These are phyloP conservation scores for Aspergillus leporis DNA, from an alignment of 495 filamentous ascomycete species.

Conservation along the genomic window DNA sequence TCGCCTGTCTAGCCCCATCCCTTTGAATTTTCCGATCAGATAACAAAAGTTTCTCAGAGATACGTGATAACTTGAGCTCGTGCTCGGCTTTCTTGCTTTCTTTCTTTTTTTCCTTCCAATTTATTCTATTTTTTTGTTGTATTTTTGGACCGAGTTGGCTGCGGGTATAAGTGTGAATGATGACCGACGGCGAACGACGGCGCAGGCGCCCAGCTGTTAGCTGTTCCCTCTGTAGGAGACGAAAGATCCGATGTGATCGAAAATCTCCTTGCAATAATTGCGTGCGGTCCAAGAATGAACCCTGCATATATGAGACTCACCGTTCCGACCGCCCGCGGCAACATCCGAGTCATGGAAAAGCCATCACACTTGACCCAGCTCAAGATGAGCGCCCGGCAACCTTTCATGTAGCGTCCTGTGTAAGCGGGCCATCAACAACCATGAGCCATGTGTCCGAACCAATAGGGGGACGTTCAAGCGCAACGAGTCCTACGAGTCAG, in stretches of 20 bases:
- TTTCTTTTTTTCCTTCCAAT: no score
- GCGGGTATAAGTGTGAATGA: slow-evolving; percentile 8
- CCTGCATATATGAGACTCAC: slow-evolving; percentile 42
- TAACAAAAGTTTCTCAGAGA: background rate
- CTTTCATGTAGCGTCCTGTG: background rate
- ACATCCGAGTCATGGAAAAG: slow-evolving; percentile 10
- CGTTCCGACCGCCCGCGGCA: slow-evolving; percentile 15
- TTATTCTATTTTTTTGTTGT: no score
- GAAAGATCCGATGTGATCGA: slow-evolving; percentile 54
- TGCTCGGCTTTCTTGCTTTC: no score
- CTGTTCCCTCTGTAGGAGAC: slow-evolving; percentile 45
- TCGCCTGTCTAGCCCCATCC: background rate
- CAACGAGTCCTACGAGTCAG: slow-evolving; percentile 33
- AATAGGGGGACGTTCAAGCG: slow-evolving; percentile 19
- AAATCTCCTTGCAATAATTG: slow-evolving; percentile 54
- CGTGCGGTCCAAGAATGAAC: slow-evolving; percentile 38
- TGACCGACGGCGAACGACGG: slow-evolving; percentile 41
- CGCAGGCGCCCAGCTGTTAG: slow-evolving; percentile 47
- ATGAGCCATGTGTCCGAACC: slow-evolving; percentile 18
- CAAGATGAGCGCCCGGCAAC: background rate
- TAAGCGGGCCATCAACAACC: slow-evolving; percentile 2
- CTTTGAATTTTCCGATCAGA: background rate
- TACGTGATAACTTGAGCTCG: background rate
- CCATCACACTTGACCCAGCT: background rate
- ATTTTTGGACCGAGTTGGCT: background rate